These are phyloP conservation scores for Sextonia rubra DNA, from an alignment of 164 flowering plant species.

Conservation along the genomic window DNA sequence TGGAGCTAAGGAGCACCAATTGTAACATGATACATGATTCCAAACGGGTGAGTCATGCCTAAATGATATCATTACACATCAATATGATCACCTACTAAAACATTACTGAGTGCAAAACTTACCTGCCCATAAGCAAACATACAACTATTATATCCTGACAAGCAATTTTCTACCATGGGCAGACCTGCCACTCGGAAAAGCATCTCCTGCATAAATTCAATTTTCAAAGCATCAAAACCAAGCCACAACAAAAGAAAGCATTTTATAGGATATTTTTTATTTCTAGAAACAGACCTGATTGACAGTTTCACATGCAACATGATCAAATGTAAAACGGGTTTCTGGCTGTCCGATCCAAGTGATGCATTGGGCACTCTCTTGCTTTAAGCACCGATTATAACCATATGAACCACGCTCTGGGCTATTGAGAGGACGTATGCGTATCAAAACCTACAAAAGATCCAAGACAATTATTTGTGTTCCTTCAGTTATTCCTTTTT, in stretches of 20 bases:
- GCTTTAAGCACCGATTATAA: slow-evolving; percentile 83
- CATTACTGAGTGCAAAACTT: slow-evolving; percentile 4
- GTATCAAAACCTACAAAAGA: slow-evolving; percentile 66
- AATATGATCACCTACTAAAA: too few species aligned
- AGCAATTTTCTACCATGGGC: slow-evolving; percentile 97
- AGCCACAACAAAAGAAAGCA: background rate
- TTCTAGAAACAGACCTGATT: slow-evolving; percentile 59
- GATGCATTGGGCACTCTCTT: slow-evolving; percentile 83
- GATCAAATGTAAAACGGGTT: slow-evolving; percentile 86
- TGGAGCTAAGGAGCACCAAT: background rate
- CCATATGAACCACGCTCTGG: slow-evolving; percentile 62
- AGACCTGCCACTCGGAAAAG: slow-evolving; percentile 87
- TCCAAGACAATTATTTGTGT: background rate
- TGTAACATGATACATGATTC: background rate
- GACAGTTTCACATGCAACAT: slow-evolving; percentile 94
- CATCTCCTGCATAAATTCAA: slow-evolving; percentile 59
- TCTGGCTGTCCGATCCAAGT: slow-evolving; percentile 95
- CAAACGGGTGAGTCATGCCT: too few species aligned
- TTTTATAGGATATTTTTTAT: background rate
- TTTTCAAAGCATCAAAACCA: slow-evolving; percentile 5
- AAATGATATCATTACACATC: too few species aligned
- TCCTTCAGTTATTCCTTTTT: background rate
- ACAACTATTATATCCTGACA: slow-evolving; percentile 97
- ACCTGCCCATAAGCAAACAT: slow-evolving; percentile 99
- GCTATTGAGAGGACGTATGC: slow-evolving; percentile 83